Evolutionary conservation across 176 grass and related monocot genomes (phyloP), one percentile per base, ranked within the genome.

Genomic region (Zea luxurians): DNA sequence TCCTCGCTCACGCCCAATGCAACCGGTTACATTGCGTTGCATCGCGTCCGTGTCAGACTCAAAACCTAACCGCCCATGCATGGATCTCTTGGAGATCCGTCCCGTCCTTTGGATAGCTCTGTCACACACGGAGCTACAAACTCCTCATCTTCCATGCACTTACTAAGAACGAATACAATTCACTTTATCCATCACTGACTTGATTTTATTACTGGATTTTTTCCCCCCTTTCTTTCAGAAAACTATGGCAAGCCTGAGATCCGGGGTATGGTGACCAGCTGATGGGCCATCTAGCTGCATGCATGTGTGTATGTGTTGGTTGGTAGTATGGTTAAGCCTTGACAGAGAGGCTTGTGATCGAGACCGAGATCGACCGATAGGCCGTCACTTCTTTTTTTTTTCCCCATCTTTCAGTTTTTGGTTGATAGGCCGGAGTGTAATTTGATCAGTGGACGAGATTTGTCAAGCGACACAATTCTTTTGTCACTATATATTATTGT

Each of bases 1-100:
- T 46, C 38, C 15, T 84, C 61, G 63, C 43, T 12, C 74, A 71
- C 17, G 45, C 36, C 16, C 37, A 37, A 44, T 77, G 17, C 20
- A 60, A 21, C 16, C 17, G 8, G 5, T 41, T 37, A 61, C 54
- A 76, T n/a, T 76, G 73, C 81, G 34, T 34, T 83, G 81, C 63
- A 83, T 61, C 73, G n/a, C 64, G 49, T 69, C 73, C 41, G 4
- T 41, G 64, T 83, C 82, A 45, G 15, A 78, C 66, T 63, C 45
- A 4, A 16, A 21, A 70, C 2, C 37, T 16, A 6, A 10, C 59
- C 18, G 55, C 17, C 46, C 73, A 52, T 11, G 6, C 13, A 77
- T 40, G 27, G 27, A 40, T 70, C 64, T 77, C 27, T 35, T 52
- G 36, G 7, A 35, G 74, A 77, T 27, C 27, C 27, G 27, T 77